Conservation (phyloP, 2,329 filamentous ascomycete genomes). For the Xylaria sp. region DNA sequence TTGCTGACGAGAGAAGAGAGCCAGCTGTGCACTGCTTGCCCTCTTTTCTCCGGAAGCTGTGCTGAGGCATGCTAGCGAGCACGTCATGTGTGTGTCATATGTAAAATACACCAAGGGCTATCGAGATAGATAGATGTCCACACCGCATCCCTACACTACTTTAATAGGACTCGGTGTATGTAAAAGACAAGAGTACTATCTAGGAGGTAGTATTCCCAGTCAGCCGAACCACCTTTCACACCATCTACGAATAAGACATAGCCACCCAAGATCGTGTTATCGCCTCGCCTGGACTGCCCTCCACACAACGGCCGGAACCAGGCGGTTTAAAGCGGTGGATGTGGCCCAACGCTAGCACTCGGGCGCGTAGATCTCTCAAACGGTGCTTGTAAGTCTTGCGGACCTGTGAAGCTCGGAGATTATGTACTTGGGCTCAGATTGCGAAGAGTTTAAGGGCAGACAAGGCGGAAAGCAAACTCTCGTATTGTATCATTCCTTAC, state of each 20-base stretch:
- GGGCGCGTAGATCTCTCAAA: not conserved
- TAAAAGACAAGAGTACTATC: too few species aligned
- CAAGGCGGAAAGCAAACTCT: too few species aligned
- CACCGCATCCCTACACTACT: not conserved
- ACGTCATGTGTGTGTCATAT: not conserved
- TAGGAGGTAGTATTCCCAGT: too few species aligned
- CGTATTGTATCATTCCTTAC: not conserved
- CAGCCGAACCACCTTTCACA: too few species aligned
- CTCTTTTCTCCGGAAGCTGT: not conserved
- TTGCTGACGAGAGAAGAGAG: not conserved
- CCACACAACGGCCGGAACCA: not conserved
- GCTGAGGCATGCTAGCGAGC: not conserved
- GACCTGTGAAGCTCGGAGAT: too few species aligned
- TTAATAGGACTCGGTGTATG: not conserved
- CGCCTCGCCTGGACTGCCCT: not conserved
- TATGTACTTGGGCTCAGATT: too few species aligned
- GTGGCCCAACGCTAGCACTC: not conserved
- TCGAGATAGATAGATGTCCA: too few species aligned
- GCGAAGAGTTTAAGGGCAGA: too few species aligned
- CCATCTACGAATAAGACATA: too few species aligned
- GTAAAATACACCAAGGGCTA: not conserved
- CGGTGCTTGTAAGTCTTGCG: not conserved
- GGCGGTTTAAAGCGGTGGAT: not conserved
- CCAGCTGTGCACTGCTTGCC: not conserved
- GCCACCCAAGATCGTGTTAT: too few species aligned